Evolutionary conservation across 1,139 yeast genomes (phyloP).

Genomic region (Blastobotrys aristatus): DNA sequence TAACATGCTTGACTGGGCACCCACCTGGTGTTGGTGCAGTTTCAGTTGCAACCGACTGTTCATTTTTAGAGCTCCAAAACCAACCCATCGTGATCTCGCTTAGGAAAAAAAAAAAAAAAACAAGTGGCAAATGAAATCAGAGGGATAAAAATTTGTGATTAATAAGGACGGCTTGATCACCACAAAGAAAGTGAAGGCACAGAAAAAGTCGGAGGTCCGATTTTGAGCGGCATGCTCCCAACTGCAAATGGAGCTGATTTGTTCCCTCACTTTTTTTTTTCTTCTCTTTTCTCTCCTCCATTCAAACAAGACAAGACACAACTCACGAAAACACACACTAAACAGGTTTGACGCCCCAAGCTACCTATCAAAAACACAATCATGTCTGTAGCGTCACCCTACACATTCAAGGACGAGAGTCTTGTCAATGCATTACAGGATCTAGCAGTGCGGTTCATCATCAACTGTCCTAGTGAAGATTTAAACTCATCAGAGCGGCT

Average conservation of each 20-base stretch:
- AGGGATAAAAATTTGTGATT: too few species aligned
- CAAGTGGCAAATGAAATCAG: too few species aligned
- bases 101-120: too few species aligned
- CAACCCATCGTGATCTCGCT: slow-evolving; percentile 69
- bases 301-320: background rate
- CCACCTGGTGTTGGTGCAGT: background rate
- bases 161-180: too few species aligned
- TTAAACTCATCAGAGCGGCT: slow-evolving; percentile 80
- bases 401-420: slow-evolving; percentile 36
- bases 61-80: slow-evolving; percentile 74
- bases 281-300: background rate
- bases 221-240: too few species aligned
- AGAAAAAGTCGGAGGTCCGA: too few species aligned
- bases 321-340: background rate
- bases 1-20: slow-evolving; percentile 4
- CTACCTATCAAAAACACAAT: background rate
- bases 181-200: too few species aligned
- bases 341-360: background rate
- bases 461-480: slow-evolving; percentile 91
- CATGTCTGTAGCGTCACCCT: slow-evolving; percentile 26
- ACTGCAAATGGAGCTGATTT: too few species aligned
- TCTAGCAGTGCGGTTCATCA: slow-evolving; percentile 78
- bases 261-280: background rate
- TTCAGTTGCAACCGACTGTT: too few species aligned
- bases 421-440: slow-evolving; percentile 81